Evolutionary conservation across 2,329 filamentous ascomycete species (phyloP).

Genomic region (Calonectria montana): DNA sequence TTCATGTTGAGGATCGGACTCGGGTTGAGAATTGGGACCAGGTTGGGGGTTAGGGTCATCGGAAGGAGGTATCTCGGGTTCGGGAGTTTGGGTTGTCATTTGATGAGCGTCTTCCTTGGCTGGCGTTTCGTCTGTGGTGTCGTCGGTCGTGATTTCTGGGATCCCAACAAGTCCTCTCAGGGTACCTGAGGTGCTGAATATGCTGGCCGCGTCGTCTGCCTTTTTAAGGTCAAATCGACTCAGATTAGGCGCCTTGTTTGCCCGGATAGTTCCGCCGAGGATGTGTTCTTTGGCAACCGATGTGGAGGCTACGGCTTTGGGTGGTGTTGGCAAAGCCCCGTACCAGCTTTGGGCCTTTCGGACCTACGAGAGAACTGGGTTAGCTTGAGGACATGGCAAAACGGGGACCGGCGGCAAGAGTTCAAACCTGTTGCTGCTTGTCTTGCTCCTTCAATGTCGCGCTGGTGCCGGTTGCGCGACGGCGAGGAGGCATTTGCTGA

Average conservation of each 20-base stretch:
- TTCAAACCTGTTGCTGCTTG: constrained; percentile 30
- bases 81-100: constrained; percentile 23
- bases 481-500: constrained; percentile 29
- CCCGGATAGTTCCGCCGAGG: constrained; percentile 64
- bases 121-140: constrained; percentile 32
- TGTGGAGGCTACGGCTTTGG: constrained; percentile 69
- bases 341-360: constrained; percentile 71
- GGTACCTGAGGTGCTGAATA: constrained; percentile 41
- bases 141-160: constrained; percentile 37
- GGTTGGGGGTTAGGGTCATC: neutral
- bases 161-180: constrained; percentile 40
- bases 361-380: constrained; percentile 49
- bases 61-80: constrained; percentile 6
- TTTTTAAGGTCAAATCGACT: constrained; percentile 62
- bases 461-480: constrained; percentile 25
- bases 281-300: constrained; percentile 72
- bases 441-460: constrained; percentile 15
- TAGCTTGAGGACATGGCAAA: neutral
- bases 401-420: neutral
- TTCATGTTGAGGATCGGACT: constrained; percentile 6
- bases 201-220: constrained; percentile 46
- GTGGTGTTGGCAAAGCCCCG: constrained; percentile 67
- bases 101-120: constrained; percentile 26
- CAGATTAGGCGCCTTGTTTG: constrained; percentile 60
- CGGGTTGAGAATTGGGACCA: constrained; percentile 11